Base-by-base conservation (phyloP, 345 rosid species). In the Euphorbia tirucalli region DNA sequence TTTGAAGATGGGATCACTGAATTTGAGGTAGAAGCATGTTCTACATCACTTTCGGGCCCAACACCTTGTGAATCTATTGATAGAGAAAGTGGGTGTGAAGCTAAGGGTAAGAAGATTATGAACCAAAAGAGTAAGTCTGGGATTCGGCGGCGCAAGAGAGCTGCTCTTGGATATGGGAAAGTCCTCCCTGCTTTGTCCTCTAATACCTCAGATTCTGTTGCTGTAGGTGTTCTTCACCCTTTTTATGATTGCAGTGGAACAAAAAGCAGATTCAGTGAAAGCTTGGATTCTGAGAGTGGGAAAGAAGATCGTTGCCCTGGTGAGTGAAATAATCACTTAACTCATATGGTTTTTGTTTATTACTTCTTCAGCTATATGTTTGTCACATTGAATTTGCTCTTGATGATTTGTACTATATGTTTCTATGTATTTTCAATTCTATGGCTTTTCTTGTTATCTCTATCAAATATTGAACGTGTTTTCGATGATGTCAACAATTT, bases 121-220 rank as follows among this genome's bases (percentile, higher is more conserved):
- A 82, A 77, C 78, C 89, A 77, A 83, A 88, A 81, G 86, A 84
- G 71, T 21, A 86, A 77, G 59, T 30, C 73, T 65, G 84, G 77
- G 41, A 46, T 66, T 69, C 71, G 86, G 49, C 74, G 88, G 19
- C 83, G 91, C 15, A 79, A 77, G 61, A 81, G 84, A 75, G 75
- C 78, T 73, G 58, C 65, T 72, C 44, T 79, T 43, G 83, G 70
- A 66, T 62, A 73, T 75, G 85, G 83, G 31, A 86, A 78, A 70
- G 50, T 68, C 18, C 57, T 73, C 37, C 43, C 80, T 41, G 72
- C 59, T 59, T 44, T 46, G n/a, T 55, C 76, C 27, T 60, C 69
- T 18, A 69, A 62, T 24, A 44, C 31, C 74, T 41, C 50, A 24
- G 68, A 58, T 41, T 49, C 79, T 49, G 74, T 80, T 30, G 77